Evolutionary conservation across 306 rosid species (phyloP).

Genomic region (Cucurbita argyrosperma): DNA sequence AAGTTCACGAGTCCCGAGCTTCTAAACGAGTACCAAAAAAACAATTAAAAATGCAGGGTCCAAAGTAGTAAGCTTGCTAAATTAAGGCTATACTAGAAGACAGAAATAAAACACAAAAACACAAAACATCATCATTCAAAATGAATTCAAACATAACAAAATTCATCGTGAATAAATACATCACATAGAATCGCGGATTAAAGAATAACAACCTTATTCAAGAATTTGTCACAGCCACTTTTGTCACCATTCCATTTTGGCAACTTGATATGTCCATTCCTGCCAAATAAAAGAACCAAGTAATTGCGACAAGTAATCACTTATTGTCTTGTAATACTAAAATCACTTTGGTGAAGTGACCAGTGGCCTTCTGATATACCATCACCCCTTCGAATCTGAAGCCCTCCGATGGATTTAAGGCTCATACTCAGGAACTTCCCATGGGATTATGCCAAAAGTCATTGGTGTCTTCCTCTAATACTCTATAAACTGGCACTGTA

Average conservation of each 20-base stretch:
- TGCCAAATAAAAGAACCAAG: slow-evolving; percentile 9
- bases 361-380: slow-evolving; percentile 82
- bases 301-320: too few species aligned
- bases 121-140: neutral
- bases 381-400: slow-evolving; percentile 86
- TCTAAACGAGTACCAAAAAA: neutral
- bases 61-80: neutral
- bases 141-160: slow-evolving; percentile 4
- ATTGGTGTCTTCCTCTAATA: slow-evolving; percentile 86
- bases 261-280: slow-evolving; percentile 96
- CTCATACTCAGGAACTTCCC: slow-evolving; percentile 98
- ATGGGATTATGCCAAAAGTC: slow-evolving; percentile 92
- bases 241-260: slow-evolving; percentile 99
- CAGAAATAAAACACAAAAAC: neutral
- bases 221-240: slow-evolving; percentile 90
- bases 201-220: slow-evolving; percentile 70
- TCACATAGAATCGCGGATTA: slow-evolving; percentile 83
- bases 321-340: too few species aligned
- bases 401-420: slow-evolving; percentile 95
- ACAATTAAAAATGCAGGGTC: neutral
- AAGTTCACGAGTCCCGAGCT: neutral
- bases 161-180: slow-evolving; percentile 16
- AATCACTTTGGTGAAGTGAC: neutral
- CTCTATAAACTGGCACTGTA: too few species aligned
- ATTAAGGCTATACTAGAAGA: neutral